Evolutionary conservation across 805 yeast genomes (phyloP).

Genomic region (Ascoidea rubescens): DNA sequence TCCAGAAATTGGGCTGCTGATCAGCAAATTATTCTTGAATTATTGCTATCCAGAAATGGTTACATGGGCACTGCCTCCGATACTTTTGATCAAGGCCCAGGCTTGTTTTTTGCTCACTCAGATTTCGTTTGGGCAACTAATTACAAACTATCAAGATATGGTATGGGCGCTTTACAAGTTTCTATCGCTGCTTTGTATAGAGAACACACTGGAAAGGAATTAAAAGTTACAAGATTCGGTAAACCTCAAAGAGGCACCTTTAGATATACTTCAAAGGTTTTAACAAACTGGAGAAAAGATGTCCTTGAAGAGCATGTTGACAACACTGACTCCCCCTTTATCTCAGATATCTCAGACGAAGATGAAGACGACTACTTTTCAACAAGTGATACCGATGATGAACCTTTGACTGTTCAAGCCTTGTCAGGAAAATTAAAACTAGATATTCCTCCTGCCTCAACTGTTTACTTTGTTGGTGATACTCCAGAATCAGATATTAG

Average conservation of each 20-base stretch:
- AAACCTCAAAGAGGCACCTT: slow-evolving; percentile 85
- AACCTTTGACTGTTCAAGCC: slow-evolving; percentile 1
- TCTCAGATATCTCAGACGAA: not conserved
- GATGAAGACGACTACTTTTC: not conserved
- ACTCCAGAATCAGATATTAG: slow-evolving; percentile 83
- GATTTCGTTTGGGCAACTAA: slow-evolving; percentile 92
- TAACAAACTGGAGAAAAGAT: slow-evolving; percentile 66
- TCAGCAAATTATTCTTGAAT: slow-evolving; percentile 76
- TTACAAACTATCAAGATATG: slow-evolving; percentile 68
- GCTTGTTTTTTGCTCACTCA: slow-evolving; percentile 77
- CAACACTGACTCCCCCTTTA: slow-evolving; percentile 1
- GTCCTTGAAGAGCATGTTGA: slow-evolving; percentile 56
- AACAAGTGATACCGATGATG: slow-evolving; percentile 1
- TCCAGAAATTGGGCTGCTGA: slow-evolving; percentile 90
- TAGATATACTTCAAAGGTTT: slow-evolving; percentile 66
- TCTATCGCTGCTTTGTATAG: slow-evolving; percentile 74
- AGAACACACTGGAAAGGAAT: slow-evolving; percentile 73
- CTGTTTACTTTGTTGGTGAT: slow-evolving; percentile 82
- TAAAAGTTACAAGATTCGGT: slow-evolving; percentile 74
- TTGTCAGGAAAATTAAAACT: slow-evolving; percentile 23
- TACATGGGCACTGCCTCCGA: slow-evolving; percentile 71
- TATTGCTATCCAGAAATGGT: slow-evolving; percentile 64
- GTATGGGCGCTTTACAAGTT: slow-evolving; percentile 90
- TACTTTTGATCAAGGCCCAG: slow-evolving; percentile 66
- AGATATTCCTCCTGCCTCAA: slow-evolving; percentile 70